These are phyloP conservation scores for Iris macrosiphon DNA, from an alignment of 106 monocot species.

Conservation along the genomic window DNA sequence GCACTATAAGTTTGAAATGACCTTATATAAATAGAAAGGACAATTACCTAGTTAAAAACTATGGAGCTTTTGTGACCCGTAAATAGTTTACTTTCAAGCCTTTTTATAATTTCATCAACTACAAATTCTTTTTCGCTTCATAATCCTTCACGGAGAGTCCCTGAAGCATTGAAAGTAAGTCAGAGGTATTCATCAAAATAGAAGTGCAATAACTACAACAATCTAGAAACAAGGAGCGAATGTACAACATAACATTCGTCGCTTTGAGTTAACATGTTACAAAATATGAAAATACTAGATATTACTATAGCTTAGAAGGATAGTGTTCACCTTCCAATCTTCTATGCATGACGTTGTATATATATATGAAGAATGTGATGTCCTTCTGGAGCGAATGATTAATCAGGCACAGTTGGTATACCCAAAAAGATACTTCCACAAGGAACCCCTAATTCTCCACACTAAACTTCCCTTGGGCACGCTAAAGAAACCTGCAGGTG, in stretches of 20 bases:
- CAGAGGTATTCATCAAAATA: neutral
- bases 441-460: slow-evolving; percentile 49
- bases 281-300: neutral
- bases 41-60: slow-evolving; percentile 68
- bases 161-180: slow-evolving; percentile 19
- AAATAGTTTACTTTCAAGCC: slow-evolving; percentile 81
- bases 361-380: slow-evolving; percentile 93
- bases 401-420: slow-evolving; percentile 86
- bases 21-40: neutral
- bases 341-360: slow-evolving; percentile 74
- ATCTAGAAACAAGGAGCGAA: too few species aligned
- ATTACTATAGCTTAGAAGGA: neutral
- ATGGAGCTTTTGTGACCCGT: slow-evolving; percentile 70
- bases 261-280: neutral
- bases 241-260: too few species aligned
- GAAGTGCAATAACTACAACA: too few species aligned
- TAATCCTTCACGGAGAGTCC: slow-evolving; percentile 63
- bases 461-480: slow-evolving; percentile 19
- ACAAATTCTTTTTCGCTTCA: slow-evolving; percentile 67
- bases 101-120: slow-evolving; percentile 58
- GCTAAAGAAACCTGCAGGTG: slow-evolving; percentile 21
- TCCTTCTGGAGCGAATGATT: slow-evolving; percentile 83
- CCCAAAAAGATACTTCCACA: slow-evolving; percentile 95
- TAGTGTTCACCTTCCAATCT: slow-evolving; percentile 66
- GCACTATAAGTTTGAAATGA: too few species aligned